These are phyloP conservation scores for Alternaria brassicae DNA, from an alignment of 2,329 filamentous ascomycete genomes.

Conservation along the genomic window DNA sequence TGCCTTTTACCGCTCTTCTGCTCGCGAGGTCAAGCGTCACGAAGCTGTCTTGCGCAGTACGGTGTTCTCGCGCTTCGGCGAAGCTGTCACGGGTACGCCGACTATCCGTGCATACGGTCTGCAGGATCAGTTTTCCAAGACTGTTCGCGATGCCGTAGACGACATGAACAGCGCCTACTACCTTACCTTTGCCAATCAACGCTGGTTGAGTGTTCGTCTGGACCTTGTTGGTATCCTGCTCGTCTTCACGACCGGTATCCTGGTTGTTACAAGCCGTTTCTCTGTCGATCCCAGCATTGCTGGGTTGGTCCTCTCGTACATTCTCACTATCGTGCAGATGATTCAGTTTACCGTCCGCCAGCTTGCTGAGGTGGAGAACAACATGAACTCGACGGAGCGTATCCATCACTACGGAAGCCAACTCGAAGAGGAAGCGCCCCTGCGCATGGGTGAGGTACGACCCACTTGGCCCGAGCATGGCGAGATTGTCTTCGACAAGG, in stretches of 20 bases:
- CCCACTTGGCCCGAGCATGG: conserved; percentile 85
- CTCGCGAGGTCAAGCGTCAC: conserved; percentile 92
- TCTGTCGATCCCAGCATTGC: conserved; percentile 82
- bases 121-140: conserved; percentile 73
- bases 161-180: conserved; percentile 95
- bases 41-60: conserved; percentile 86
- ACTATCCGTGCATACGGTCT: conserved; percentile 91
- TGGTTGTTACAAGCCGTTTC: conserved; percentile 92
- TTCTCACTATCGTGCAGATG: conserved; percentile 91
- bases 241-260: conserved; percentile 85
- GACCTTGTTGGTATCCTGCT: conserved; percentile 84
- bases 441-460: conserved; percentile 75
- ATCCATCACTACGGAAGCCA: conserved; percentile 87
- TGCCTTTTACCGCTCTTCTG: conserved; percentile 87
- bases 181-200: conserved; percentile 92
- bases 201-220: conserved; percentile 86
- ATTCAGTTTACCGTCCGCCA: conserved; percentile 95
- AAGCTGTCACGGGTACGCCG: conserved; percentile 82
- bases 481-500: conserved; percentile 63
- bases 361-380: conserved; percentile 93
- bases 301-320: conserved; percentile 90
- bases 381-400: conserved; percentile 96
- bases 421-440: conserved; percentile 87
- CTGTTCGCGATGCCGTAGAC: conserved; percentile 78
- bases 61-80: conserved; percentile 90